A percentile compares a stretch with the other conserved stretches of the same genome.
phyloP scores from a whole-genome alignment of 2,329 filamentous ascomycete species.

The Parafenestella ontariensis region DNA sequence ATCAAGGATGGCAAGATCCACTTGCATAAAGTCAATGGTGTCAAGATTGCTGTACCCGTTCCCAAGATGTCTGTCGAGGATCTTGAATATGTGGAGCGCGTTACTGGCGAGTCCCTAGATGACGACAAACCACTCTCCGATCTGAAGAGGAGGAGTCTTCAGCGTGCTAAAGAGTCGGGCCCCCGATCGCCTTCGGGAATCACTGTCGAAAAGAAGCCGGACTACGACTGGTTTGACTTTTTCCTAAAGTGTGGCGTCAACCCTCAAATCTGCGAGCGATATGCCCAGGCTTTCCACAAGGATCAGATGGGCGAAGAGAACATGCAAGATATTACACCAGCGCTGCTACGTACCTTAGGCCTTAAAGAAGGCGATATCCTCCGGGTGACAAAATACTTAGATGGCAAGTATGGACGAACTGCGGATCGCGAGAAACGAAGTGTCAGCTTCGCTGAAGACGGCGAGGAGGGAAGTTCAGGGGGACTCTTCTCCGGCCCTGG shows the following conservation, averaged over 20 bases:
- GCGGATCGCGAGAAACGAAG: conserved; percentile 60
- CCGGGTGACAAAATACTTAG: conserved; percentile 88
- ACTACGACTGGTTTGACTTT: conserved; percentile 99
- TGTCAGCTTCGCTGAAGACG: conserved; percentile 66
- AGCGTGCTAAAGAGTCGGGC: conserved; percentile 57
- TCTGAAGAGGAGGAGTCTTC: conserved; percentile 65
- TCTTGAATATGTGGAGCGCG: conserved; percentile 89
- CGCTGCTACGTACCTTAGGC: conserved; percentile 84
- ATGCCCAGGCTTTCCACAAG: conserved; percentile 84
- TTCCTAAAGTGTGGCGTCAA: conserved; percentile 92
- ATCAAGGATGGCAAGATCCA: conserved; percentile 97
- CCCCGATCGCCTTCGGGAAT: conserved; percentile 62
- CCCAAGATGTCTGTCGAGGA: conserved; percentile 96
- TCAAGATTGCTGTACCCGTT: conserved; percentile 96
- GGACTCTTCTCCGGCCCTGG: conserved; percentile 92
- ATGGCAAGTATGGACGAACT: conserved; percentile 77
- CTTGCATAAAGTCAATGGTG: conserved; percentile 95
- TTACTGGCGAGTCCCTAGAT: conserved; percentile 84
- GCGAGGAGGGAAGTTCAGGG: conserved; percentile 65
- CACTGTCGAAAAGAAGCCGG: conserved; percentile 71
- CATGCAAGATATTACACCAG: conserved; percentile 85
- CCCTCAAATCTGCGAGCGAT: conserved; percentile 91
- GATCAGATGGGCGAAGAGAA: conserved; percentile 98
- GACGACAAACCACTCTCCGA: conserved; percentile 94
- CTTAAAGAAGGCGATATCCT: conserved; percentile 95